These are phyloP conservation scores for Caryopteris hybrid DNA, from an alignment of 305 asterid species.

Conservation along the genomic window DNA sequence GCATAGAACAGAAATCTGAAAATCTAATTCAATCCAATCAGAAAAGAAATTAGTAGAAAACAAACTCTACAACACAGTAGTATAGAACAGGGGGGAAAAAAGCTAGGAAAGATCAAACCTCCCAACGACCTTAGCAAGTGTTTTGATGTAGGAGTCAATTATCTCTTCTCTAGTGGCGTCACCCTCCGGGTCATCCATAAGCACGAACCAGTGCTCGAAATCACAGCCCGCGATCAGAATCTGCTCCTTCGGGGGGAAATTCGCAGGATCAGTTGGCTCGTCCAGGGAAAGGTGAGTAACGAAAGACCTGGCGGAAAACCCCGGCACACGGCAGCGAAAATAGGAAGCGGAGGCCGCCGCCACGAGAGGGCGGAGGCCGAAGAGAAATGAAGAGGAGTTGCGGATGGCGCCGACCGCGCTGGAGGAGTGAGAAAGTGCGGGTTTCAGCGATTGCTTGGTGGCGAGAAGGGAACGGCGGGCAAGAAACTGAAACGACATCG, in stretches of 20 bases:
- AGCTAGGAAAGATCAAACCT: constrained; percentile 39
- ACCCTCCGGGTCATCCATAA: constrained; percentile 80
- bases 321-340: constrained; percentile 32
- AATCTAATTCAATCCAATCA: too few relatives aligned
- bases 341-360: constrained; percentile 31
- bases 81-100: too few relatives aligned
- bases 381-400: constrained; percentile 26
- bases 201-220: constrained; percentile 98
- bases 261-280: constrained; percentile 83
- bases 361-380: constrained; percentile 67
- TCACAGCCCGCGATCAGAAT: constrained; percentile 94
- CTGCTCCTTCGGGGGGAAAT: constrained; percentile 90
- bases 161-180: constrained; percentile 77
- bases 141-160: constrained; percentile 66
- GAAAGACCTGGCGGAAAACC: constrained; percentile 39
- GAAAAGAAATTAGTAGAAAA: too few relatives aligned
- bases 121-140: constrained; percentile 70
- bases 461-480: constrained; percentile 47
- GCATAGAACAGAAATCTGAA: too few relatives aligned
- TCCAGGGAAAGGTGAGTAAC: constrained; percentile 65
- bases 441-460: constrained; percentile 27
- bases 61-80: too few relatives aligned
- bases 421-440: constrained; percentile 36
- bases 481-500: constrained; percentile 63
- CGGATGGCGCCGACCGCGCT: constrained; percentile 28